Evolutionary conservation across 139 green algal species (phyloP).

Genomic region (Chlorella sp.): DNA sequence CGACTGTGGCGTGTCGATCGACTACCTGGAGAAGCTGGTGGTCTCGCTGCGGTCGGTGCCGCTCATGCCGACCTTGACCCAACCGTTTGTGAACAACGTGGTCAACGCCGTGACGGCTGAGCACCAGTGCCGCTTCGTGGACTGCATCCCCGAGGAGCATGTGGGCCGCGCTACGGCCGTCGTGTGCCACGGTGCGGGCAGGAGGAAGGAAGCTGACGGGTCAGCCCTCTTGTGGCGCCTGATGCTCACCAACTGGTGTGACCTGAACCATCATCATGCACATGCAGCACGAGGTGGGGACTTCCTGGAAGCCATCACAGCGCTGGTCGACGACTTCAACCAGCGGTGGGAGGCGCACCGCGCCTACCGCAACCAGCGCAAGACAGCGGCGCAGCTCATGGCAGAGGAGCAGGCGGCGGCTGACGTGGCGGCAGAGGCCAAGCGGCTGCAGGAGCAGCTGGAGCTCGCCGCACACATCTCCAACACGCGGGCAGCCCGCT

Average conservation of each 20-base stretch:
- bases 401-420: neutral
- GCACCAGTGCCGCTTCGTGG: conserved; percentile 1
- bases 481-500: no score
- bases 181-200: conserved; percentile 2
- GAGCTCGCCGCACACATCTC: no score
- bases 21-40: neutral
- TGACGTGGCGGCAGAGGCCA: neutral
- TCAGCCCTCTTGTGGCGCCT: no score
- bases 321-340: neutral
- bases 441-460: neutral
- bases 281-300: neutral
- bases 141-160: conserved; percentile 1
- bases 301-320: neutral
- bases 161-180: neutral
- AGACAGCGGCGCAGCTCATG: neutral
- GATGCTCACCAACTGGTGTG: no score
- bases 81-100: neutral
- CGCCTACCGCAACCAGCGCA: neutral
- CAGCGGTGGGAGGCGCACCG: neutral
- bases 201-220: no score
- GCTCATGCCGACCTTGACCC: neutral
- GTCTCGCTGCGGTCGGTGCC: neutral
- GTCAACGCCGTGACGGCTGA: conserved; percentile 1
- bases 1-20: conserved; percentile 3
- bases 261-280: no score